Evolutionary conservation across 1,284 basidiomycete species (phyloP).

Genomic region (Ceratobasidium sp.): DNA sequence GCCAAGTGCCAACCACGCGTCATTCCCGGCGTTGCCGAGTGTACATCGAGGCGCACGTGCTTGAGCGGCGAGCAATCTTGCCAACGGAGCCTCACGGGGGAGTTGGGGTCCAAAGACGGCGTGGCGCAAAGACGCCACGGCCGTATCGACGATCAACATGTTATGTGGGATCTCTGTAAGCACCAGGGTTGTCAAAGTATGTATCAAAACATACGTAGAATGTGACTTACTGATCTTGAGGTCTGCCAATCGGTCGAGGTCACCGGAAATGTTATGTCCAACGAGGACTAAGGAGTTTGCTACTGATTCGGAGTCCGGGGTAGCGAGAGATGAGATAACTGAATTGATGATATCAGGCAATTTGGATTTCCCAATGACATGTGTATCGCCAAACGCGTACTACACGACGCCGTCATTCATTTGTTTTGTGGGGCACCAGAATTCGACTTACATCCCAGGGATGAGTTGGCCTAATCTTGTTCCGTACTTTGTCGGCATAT

Average conservation of each 20-base stretch:
- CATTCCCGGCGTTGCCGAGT: slow-evolving; percentile 78
- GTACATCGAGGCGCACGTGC: slow-evolving; percentile 60
- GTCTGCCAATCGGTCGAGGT: slow-evolving; percentile 73
- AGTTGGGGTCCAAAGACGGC: slow-evolving; percentile 31
- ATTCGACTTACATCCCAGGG: slow-evolving; percentile 74
- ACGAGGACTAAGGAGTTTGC: slow-evolving; percentile 82
- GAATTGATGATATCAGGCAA: slow-evolving; percentile 80
- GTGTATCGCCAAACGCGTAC: slow-evolving; percentile 86
- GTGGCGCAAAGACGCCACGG: slow-evolving; percentile 50
- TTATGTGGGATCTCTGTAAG: slow-evolving; percentile 77
- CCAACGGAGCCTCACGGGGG: slow-evolving; percentile 68
- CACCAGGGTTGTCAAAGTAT: slow-evolving; percentile 47
- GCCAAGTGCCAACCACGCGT: slow-evolving; percentile 74
- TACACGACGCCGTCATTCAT: slow-evolving; percentile 52
- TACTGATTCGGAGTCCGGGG: slow-evolving; percentile 80
- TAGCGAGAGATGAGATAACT: slow-evolving; percentile 75
- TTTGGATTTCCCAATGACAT: slow-evolving; percentile 75
- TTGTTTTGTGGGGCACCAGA: background rate
- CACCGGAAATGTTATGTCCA: slow-evolving; percentile 71
- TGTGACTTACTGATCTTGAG: slow-evolving; percentile 74
- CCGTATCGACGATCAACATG: slow-evolving; percentile 76
- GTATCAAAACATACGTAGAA: slow-evolving; percentile 52
- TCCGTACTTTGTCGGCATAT: slow-evolving; percentile 76
- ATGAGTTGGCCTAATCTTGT: slow-evolving; percentile 70
- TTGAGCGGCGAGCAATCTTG: slow-evolving; percentile 66